A percentile compares a stretch with the other conserved stretches of the same genome.
Conservation (phyloP, 495 filamentous ascomycete species). For the Jackrogersella minutella region DNA sequence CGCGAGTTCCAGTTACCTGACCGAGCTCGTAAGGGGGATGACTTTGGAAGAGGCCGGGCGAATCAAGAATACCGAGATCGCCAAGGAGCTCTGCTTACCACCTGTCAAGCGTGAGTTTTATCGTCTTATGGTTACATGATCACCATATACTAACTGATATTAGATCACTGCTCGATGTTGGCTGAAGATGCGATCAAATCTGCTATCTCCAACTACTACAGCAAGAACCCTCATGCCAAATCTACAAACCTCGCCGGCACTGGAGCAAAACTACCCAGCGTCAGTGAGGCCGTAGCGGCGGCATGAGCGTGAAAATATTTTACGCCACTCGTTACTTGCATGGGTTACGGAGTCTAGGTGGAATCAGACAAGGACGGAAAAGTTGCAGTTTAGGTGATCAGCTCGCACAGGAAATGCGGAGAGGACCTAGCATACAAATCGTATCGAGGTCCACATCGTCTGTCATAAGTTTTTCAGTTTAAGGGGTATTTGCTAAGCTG, state of each 20-base stretch:
- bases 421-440: background rate
- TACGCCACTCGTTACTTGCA: conserved; percentile 23
- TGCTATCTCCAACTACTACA: conserved; percentile 98
- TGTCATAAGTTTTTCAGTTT: background rate
- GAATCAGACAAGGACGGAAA: conserved; percentile 23
- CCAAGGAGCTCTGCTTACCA: conserved; percentile 92
- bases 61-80: conserved; percentile 96
- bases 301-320: conserved; percentile 12
- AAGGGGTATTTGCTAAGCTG: too few relatives aligned
- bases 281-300: conserved; percentile 29
- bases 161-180: conserved; percentile 98
- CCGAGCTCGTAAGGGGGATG: conserved; percentile 93
- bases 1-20: conserved; percentile 87
- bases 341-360: conserved; percentile 31
- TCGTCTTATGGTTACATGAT: background rate
- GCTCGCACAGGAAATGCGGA: background rate
- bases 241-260: conserved; percentile 79
- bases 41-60: conserved; percentile 90
- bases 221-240: conserved; percentile 84
- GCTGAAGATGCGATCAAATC: conserved; percentile 99
- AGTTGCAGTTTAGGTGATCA: conserved; percentile 8
- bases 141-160: conserved; percentile 21
- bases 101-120: conserved; percentile 82
- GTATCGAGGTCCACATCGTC: background rate
- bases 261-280: conserved; percentile 59